Evolutionary conservation across 2,329 filamentous ascomycete species (phyloP), one percentile per base, ranked within the genome.

Genomic region (Arthrobotrys musiformis): DNA sequence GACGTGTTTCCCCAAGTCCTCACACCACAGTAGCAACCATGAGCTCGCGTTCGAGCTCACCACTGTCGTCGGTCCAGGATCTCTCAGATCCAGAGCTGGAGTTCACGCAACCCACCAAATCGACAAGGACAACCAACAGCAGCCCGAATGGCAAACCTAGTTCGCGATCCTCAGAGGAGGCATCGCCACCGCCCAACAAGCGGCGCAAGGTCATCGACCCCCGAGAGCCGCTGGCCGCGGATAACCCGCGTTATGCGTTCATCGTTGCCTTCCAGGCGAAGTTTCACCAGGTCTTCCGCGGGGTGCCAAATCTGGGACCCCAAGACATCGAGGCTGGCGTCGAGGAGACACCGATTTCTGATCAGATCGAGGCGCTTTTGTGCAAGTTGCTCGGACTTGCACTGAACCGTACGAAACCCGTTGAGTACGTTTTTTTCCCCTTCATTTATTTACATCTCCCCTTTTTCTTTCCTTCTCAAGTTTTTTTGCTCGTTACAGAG

Each of bases 261-360:
- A 92, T 99, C 84, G 93, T 98, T 80, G 97, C 97, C 93, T 99
- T 98, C 85, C 90, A 94, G 83, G 92, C 92, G 84, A 93, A 95
- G 82, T 98, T 99, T 84, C 90, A 88, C 84, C 93, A 97, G 77
- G 91, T 90, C 77, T 95, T 99, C 80, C 91, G 93, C 84, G 95
- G 93, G 33, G 87, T 97, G 37, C 88, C 92, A 79, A 92, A 97
- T 83, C 93, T 97, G 80, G 95, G 95, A 22, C 95, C 95, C 11
- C 94, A 99, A 84, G 96, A 99, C 84, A 89, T 99, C 78, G 95
- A 99, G 84, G 88, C 88, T 83, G 95, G 95, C 62, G 89, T 97
- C 62, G 89, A 90, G 78, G 92, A 94, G 82, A 85, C 88, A 58
- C 85, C 90, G 22, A 94, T 94, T 1, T 93, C 93, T 81, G 91